These are phyloP conservation scores for Pythium apleroticum DNA, from an alignment of 352 stramenopile species.

Conservation along the genomic window DNA sequence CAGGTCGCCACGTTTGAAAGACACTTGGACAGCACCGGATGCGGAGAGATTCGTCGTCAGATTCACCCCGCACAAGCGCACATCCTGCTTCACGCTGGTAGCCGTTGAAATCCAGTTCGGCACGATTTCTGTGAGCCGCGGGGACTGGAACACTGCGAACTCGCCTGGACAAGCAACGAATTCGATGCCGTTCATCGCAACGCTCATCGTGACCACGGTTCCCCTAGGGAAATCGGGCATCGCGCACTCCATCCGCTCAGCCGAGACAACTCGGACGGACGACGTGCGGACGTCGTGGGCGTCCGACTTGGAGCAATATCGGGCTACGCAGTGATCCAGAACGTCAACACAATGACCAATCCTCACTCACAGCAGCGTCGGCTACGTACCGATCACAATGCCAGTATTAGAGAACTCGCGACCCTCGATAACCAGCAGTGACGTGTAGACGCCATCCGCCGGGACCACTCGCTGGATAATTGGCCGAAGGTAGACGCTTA, in stretches of 20 bases:
- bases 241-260: constrained; percentile 49
- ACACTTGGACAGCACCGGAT: constrained; percentile 35
- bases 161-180: constrained; percentile 52
- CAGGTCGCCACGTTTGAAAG: constrained; percentile 33
- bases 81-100: constrained; percentile 19
- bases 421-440: constrained; percentile 50
- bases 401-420: constrained; percentile 53
- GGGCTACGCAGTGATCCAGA: constrained; percentile 4
- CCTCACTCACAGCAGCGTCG: background rate
- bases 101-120: constrained; percentile 52
- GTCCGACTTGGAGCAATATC: constrained; percentile 27
- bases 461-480: constrained; percentile 43
- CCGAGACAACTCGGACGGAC: constrained; percentile 40
- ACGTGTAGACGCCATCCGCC: constrained; percentile 65
- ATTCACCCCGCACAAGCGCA: constrained; percentile 55
- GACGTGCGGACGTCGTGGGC: constrained; percentile 35
- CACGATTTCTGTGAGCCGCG: constrained; percentile 47
- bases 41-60: constrained; percentile 33
- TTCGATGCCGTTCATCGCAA: constrained; percentile 70
- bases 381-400: constrained; percentile 43
- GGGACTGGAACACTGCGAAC: constrained; percentile 59
- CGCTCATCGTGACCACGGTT: constrained; percentile 41
- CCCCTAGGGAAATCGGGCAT: constrained; percentile 62
- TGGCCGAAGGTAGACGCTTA: constrained; percentile 50
- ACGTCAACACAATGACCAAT: background rate